Base-by-base conservation (phyloP, 352 stramenopile species). In the Globisporangium spiculum region DNA sequence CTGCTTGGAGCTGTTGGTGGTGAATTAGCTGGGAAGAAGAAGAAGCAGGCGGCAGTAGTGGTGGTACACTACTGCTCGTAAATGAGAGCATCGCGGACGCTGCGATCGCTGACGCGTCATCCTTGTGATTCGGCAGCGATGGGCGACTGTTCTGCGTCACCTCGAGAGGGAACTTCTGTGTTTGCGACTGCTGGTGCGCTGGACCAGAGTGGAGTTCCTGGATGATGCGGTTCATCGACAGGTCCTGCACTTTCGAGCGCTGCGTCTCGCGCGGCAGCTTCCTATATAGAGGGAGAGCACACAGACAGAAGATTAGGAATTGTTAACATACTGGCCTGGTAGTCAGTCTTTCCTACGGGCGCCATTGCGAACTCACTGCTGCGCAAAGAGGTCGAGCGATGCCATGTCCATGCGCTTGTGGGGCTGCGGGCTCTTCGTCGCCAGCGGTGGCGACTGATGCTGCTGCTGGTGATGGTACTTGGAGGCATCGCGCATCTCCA, bases 181-280 rank as follows among this genome's bases (percentile, higher is more conserved):
- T 30, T 4, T 30, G 36, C 12, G 12, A 6, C 36, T 18, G 52
- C 22, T 38, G 36, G n/a, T 60, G 18, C 27, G 38, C 46, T 55
- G 60, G 14, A 36, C 50, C 34, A 0, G 60, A 38, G 7, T 69
- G 36, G 12, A 87, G 61, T 57, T 81, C 77, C 41, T 83, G 69
- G 46, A 87, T 78, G 68, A 87, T 84, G 10, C 77, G 69, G 71
- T 65, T 79, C 77, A 87, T 80, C 30, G 79, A 87, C 10, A 87
- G 59, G 18, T 83, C 72, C n/a, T 67, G 50, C n/a, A 61, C 38
- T 38, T 18, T 26, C 5, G 50, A 20, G 20, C 63, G 56, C 52
- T 36, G 77, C 20, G 59, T 55, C 14, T 73, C 68, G 54, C 71
- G 52, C 3, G 16, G 38, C 22, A 52, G 55, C 9, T 52, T 60